Conservation (phyloP, 2,329 filamentous ascomycete species). For the Botrytis byssoidea region DNA sequence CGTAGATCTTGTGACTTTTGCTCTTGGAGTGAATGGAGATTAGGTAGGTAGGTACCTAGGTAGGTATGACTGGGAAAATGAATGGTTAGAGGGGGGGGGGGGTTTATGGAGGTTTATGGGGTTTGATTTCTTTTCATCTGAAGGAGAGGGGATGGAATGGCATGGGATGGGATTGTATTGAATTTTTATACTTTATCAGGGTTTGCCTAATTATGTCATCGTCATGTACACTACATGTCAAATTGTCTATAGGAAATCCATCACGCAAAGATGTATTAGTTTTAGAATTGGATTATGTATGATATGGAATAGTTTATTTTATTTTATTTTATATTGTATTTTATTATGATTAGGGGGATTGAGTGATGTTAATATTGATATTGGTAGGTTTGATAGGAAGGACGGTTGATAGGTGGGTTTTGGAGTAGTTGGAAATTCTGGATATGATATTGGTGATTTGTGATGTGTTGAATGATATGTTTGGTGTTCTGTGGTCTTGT, state of each 20-base stretch:
- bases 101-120: not conserved
- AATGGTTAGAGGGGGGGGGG: not conserved
- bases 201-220: not conserved
- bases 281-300: no score
- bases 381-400: not conserved
- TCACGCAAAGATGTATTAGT: not conserved
- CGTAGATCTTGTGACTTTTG: not conserved
- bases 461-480: rapidly evolving
- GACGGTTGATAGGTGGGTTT: not conserved
- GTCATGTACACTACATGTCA: not conserved
- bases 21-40: not conserved
- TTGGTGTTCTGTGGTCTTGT: no score
- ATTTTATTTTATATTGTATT: not conserved
- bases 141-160: no score
- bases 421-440: not conserved
- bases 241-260: not conserved
- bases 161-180: no score
- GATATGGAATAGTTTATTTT: not conserved
- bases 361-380: not conserved
- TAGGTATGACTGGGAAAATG: not conserved
- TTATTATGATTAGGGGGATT: not conserved
- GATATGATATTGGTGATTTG: no score
- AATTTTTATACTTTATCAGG: not conserved
- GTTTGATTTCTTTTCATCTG: not conserved
- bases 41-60: no score